Evolutionary conservation across 805 yeast species (phyloP).

Genomic region (Teunomyces kruisii): DNA sequence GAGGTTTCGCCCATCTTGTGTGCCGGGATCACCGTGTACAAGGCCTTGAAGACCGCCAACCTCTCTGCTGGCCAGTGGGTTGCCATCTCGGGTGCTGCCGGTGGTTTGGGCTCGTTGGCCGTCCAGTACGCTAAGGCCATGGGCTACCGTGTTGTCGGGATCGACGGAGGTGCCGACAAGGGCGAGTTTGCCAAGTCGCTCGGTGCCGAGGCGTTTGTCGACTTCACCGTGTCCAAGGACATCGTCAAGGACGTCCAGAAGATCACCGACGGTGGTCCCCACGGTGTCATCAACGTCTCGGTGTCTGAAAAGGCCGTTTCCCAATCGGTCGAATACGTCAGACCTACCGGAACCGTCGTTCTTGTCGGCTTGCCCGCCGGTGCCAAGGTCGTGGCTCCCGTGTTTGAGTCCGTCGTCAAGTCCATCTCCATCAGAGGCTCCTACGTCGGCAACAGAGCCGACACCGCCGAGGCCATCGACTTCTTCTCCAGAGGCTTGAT

Average conservation of each 20-base stretch:
- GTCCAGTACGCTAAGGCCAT: slow-evolving; percentile 74
- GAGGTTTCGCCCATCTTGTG: slow-evolving; percentile 79
- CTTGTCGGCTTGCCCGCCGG: slow-evolving; percentile 77
- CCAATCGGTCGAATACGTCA: slow-evolving; percentile 47
- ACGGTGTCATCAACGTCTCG: slow-evolving; percentile 47
- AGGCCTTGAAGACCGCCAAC: slow-evolving; percentile 80
- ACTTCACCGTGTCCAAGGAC: slow-evolving; percentile 52
- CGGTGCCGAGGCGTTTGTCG: slow-evolving; percentile 67
- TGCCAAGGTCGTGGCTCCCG: slow-evolving; percentile 68
- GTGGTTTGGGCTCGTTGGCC: slow-evolving; percentile 76
- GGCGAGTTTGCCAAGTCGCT: slow-evolving; percentile 52
- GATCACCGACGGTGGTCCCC: slow-evolving; percentile 64
- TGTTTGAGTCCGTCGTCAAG: slow-evolving; percentile 72
- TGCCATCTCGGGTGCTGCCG: slow-evolving; percentile 76
- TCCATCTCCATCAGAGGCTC: slow-evolving; percentile 75
- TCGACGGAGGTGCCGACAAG: slow-evolving; percentile 69
- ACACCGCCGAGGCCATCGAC: slow-evolving; percentile 77
- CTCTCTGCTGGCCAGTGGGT: slow-evolving; percentile 73
- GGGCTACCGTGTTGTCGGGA: slow-evolving; percentile 71
- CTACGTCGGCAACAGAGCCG: slow-evolving; percentile 87
- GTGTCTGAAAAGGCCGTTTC: slow-evolving; percentile 52
- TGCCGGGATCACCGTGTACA: slow-evolving; percentile 91
- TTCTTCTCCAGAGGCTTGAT: slow-evolving; percentile 73
- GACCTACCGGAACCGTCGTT: slow-evolving; percentile 34
- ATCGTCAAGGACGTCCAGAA: slow-evolving; percentile 41